Percentiles rank a stretch among this genome's conserved stretches.
These are phyloP conservation scores for Juncus effusus DNA, from an alignment of 176 grass and related monocot species.

Conservation along the genomic window DNA sequence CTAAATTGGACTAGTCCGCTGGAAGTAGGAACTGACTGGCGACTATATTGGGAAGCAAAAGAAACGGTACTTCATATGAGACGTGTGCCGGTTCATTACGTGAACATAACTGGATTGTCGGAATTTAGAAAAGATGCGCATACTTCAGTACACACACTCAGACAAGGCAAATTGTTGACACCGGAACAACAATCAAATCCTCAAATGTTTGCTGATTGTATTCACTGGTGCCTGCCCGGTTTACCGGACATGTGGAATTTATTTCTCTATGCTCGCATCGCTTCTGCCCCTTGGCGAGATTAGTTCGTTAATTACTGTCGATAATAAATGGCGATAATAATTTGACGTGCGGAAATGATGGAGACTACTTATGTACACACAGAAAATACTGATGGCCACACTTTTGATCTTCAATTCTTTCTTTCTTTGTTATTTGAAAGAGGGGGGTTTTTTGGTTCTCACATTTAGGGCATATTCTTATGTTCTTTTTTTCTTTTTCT, in stretches of 20 bases:
- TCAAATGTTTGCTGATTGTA: conserved; percentile 55
- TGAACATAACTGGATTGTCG: conserved; percentile 56
- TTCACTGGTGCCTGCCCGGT: conserved; percentile 67
- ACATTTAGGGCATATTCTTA: conserved; percentile 22
- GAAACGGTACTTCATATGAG: conserved; percentile 33
- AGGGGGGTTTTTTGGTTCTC: conserved; percentile 19
- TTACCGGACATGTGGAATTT: conserved; percentile 66
- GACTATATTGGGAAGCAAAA: conserved; percentile 47
- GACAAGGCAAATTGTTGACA: conserved; percentile 60
- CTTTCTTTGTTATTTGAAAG: conserved; percentile 21
- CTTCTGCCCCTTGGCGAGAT: conserved; percentile 23
- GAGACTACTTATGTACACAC: conserved; percentile 8
- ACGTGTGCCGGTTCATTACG: conserved; percentile 37
- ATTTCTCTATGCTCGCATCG: conserved; percentile 58
- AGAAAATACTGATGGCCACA: conserved; percentile 3
- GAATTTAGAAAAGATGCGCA: conserved; percentile 66
- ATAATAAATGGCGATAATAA: too few species aligned
- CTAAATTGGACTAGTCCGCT: conserved; percentile 31
- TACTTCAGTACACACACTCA: conserved; percentile 60
- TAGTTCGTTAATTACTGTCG: neutral
- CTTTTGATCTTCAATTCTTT: conserved; percentile 23
- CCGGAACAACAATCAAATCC: conserved; percentile 47
- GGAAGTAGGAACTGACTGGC: conserved; percentile 64
- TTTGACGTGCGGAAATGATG: neutral
- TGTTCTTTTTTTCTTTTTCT: neutral